Evolutionary conservation across 257 asterid genomes (phyloP).

Genomic region (Scutellaria baicalensis): DNA sequence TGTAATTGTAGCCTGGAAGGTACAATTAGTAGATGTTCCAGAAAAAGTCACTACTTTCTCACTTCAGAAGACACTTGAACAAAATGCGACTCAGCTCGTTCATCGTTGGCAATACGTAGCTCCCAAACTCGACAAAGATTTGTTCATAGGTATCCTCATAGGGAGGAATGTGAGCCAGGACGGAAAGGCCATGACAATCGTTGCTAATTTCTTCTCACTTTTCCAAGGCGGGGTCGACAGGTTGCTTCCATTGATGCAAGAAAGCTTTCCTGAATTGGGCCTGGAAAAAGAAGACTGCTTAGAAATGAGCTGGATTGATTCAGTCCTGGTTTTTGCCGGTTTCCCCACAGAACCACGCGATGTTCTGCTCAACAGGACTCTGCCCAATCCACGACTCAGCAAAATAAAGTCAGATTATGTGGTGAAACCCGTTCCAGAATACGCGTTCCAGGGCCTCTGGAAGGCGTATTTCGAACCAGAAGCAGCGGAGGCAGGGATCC

Average conservation of each 20-base stretch:
- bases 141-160: conserved; percentile 5
- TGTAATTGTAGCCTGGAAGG: conserved; percentile 15
- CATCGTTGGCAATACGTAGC: conserved; percentile 21
- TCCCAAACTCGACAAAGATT: not conserved
- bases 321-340: conserved; percentile 10
- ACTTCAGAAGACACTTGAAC: not conserved
- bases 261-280: conserved; percentile 31
- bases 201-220: conserved; percentile 2
- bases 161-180: not conserved
- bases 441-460: conserved; percentile 25
- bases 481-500: not conserved
- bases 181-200: conserved; percentile 7
- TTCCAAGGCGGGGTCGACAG: conserved; percentile 30
- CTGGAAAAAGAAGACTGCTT: conserved; percentile 25
- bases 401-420: conserved; percentile 34
- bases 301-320: conserved; percentile 33
- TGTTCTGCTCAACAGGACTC: conserved; percentile 18
- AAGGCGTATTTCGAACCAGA: conserved; percentile 14
- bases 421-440: conserved; percentile 20
- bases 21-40: conserved; percentile 17
- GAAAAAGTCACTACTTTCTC: conserved; percentile 8
- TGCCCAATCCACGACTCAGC: not conserved
- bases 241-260: conserved; percentile 14
- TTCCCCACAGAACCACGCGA: conserved; percentile 15
- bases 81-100: conserved; percentile 13